Evolutionary conservation across 805 yeast species (phyloP).

Genomic region (Saccharomycopsis oosterbeekiorum): DNA sequence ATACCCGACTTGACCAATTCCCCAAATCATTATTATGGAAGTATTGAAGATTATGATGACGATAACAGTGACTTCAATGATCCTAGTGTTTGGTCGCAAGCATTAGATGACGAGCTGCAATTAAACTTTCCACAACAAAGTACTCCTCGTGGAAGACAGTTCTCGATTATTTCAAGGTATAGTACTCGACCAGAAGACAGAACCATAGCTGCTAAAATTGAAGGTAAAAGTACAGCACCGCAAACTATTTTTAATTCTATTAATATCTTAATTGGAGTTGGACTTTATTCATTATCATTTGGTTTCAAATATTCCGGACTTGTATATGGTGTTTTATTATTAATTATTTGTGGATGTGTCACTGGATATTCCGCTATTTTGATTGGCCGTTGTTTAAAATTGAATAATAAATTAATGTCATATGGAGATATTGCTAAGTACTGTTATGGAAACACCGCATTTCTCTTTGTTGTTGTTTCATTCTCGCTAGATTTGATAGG

Average conservation of each 20-base stretch:
- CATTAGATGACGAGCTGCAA: constrained; percentile 11
- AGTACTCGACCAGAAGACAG: constrained; percentile 10
- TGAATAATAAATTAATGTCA: constrained; percentile 33
- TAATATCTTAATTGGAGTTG: constrained; percentile 68
- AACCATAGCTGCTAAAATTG: constrained; percentile 15
- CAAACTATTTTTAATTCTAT: constrained; percentile 74
- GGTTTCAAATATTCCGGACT: constrained; percentile 64
- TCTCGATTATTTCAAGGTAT: constrained; percentile 10
- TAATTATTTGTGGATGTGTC: constrained; percentile 36
- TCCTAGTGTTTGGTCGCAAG: constrained; percentile 1
- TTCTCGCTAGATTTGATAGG: constrained; percentile 52
- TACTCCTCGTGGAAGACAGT: constrained; percentile 5
- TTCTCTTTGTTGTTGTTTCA: constrained; percentile 35
- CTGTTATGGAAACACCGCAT: constrained; percentile 38
- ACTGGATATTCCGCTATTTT: constrained; percentile 47
- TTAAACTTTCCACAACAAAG: constrained; percentile 2
- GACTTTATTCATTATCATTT: constrained; percentile 61
- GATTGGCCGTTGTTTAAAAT: constrained; percentile 38
- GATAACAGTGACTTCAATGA: constrained; percentile 10
- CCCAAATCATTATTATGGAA: constrained; percentile 3
- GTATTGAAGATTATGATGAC: constrained; percentile 3
- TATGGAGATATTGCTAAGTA: constrained; percentile 51
- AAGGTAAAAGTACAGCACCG: constrained; percentile 49
- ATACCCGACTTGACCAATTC: neutral
- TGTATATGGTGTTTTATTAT: constrained; percentile 37